Base-by-base conservation (phyloP, 2,329 filamentous ascomycete species). In the Colletotrichum tofieldiae region DNA sequence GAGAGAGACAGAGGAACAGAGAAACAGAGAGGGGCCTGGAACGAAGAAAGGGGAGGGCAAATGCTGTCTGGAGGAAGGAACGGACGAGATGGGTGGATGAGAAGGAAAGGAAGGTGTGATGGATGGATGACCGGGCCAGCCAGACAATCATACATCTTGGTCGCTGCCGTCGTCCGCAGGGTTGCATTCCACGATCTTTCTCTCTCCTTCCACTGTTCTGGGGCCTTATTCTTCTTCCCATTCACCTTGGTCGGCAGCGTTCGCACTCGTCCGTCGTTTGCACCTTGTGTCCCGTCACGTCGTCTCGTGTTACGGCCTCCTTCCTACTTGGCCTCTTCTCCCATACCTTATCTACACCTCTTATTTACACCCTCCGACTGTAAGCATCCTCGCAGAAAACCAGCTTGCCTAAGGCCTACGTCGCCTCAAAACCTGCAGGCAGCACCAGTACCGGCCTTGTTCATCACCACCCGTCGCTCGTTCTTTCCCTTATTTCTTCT, bases 61-160 rank as follows among this genome's bases (percentile, higher is more conserved):
- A 14, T 39, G 43, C 58, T 54, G 58, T 39, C 45, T 7, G 43
- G 61, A 67, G 69, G 59, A 71, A 73, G 67, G 61, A 59, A 73
- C 39, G 68, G 56, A 59, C 65, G 65, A 67, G 64, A 65, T 66
- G 66, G 61, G 64, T 18, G 41, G 29, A 61, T 37, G 18, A 54
- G 26, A 37, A 51, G 35, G 60, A 35, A 67, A 29, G 56, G 45
- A 60, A 62, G 32, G 43, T 60, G 18, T 12, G 51, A 54, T 11
- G 6, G 35, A 37, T 9, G 58, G 58, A 8, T 16, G 41, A 18
- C 58, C 29, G 32, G 26, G 29, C 12, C 52, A 56, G 52, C 45
- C 45, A 52, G 69, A 39, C 32, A 47, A 37, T 32, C 59, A 69
- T 68, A 64, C 63, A 64, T 69, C 54, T 59, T 69, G 65, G 69